These are phyloP conservation scores for Aphanomyces cochlioides DNA, from an alignment of 352 stramenopile genomes.

Conservation along the genomic window DNA sequence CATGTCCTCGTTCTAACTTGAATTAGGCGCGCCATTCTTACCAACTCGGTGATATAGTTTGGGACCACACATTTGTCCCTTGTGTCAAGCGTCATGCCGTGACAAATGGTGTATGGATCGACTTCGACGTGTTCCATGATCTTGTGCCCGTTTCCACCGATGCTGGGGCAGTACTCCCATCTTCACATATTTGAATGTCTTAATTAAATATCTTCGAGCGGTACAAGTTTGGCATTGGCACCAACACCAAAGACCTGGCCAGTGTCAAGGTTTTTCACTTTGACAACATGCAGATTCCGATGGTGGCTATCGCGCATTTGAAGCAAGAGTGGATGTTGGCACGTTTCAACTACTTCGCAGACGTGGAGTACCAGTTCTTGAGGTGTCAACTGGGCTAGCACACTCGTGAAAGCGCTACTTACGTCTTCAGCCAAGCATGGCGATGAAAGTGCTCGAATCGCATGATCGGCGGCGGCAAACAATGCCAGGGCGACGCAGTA, in stretches of 20 bases:
- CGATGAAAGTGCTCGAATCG: slow-evolving; percentile 43
- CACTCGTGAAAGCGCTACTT: slow-evolving; percentile 52
- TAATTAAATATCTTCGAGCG: background rate
- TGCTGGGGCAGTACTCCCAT: background rate
- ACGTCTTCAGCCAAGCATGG: slow-evolving; percentile 58
- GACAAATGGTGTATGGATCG: slow-evolving; percentile 52
- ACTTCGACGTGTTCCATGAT: slow-evolving; percentile 81
- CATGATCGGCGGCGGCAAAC: slow-evolving; percentile 57
- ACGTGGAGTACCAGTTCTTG: slow-evolving; percentile 70
- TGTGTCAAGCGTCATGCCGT: slow-evolving; percentile 70
- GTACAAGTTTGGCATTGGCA: slow-evolving; percentile 5
- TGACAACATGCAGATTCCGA: slow-evolving; percentile 39
- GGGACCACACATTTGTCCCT: slow-evolving; percentile 73
- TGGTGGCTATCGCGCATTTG: slow-evolving; percentile 75
- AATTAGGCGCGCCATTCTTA: slow-evolving; percentile 68
- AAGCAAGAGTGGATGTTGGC: slow-evolving; percentile 65
- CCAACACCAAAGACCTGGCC: slow-evolving; percentile 27
- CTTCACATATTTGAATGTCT: background rate
- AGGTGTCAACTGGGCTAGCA: slow-evolving; percentile 46
- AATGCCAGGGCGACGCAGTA: slow-evolving; percentile 69
- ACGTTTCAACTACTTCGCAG: slow-evolving; percentile 75
- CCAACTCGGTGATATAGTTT: slow-evolving; percentile 71
- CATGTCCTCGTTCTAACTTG: background rate
- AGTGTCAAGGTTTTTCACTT: slow-evolving; percentile 27
- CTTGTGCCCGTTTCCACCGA: slow-evolving; percentile 48